Base-by-base conservation (phyloP, 495 filamentous ascomycete species). In the Cudoniella acicularis region DNA sequence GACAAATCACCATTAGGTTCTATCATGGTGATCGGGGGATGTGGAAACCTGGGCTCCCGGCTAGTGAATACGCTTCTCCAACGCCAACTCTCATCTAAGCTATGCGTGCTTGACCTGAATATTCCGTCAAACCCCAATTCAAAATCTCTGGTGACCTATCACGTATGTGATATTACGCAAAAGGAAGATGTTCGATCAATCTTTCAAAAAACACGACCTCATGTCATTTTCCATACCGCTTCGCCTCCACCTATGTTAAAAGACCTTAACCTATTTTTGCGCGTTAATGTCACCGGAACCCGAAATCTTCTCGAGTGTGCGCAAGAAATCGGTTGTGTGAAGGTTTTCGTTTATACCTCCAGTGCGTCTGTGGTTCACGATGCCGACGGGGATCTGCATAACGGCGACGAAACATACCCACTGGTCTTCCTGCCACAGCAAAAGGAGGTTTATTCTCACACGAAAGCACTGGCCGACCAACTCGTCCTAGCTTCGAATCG, bases 341-440 rank as follows among this genome's bases (percentile, higher is more conserved):
- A 85, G 70, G 88, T 83, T 0, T 89, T 92, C 61, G 84, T 92
- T 21, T 89, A 87, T 72, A 91, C 89, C 2, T 89, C 85, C 66
- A 86, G 82, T 23, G 83, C 85, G 55, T 86, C 82, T 27, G 80
- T 89, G 21, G 75, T 90, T n/a, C 36, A 41, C 36, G 36, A 41
- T n/a, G 36, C 36, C 36, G 9, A 41, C 36, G n/a, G 9, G 36
- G n/a, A 41, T n/a, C 36, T 98, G 64, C 81, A 91, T 72, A 92
- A 92, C 69, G 91, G 90, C 46, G 86, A 92, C 66, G 93, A 98
- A 76, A 75, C 81, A 22, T 94, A 85, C 78, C 91, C 93, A 3
- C 74, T 88, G 48, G 80, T 96, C 49, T 75, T 84, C 21, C 85
- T 72, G 87, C 87, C 22, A 85, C 90, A 70, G 89, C 88, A 11